These are phyloP conservation scores for Aspergillus unguis DNA, from an alignment of 2,329 filamentous ascomycete genomes.

Conservation along the genomic window DNA sequence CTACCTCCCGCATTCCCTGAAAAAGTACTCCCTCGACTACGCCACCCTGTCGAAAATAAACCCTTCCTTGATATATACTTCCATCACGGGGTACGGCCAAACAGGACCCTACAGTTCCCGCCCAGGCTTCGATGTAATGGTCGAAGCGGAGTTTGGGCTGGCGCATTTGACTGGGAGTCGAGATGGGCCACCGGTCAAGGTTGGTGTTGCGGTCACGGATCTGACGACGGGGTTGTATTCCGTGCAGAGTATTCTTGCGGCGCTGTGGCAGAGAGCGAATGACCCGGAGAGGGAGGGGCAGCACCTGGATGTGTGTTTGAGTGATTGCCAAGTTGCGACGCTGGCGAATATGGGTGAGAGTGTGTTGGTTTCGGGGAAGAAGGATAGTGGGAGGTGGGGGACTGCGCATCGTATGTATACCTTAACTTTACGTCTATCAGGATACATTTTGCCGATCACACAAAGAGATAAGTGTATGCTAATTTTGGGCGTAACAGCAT, in stretches of 20 bases:
- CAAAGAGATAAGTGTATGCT: slow-evolving; percentile 19
- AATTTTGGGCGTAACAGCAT: slow-evolving; percentile 53
- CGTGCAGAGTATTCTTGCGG: slow-evolving; percentile 92
- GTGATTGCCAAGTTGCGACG: slow-evolving; percentile 94
- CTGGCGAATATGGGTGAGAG: slow-evolving; percentile 94
- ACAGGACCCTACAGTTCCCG: slow-evolving; percentile 83
- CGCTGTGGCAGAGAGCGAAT: slow-evolving; percentile 67
- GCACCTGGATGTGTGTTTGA: slow-evolving; percentile 86
- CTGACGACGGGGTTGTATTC: slow-evolving; percentile 93
- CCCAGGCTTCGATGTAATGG: slow-evolving; percentile 98
- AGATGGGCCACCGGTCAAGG: slow-evolving; percentile 90
- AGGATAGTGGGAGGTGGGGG: slow-evolving; percentile 87
- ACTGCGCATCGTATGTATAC: slow-evolving; percentile 76
- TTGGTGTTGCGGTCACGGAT: slow-evolving; percentile 97
- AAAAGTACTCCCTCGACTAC: slow-evolving; percentile 90
- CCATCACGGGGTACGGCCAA: slow-evolving; percentile 95
- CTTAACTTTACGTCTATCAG: not conserved
- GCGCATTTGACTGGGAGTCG: slow-evolving; percentile 96
- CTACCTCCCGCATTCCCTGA: slow-evolving; percentile 83
- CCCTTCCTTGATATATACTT: slow-evolving; percentile 84
- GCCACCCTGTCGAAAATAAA: slow-evolving; percentile 76
- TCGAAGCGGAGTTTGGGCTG: slow-evolving; percentile 93
- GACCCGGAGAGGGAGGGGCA: slow-evolving; percentile 72
- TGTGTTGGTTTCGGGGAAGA: slow-evolving; percentile 79
- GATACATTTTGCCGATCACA: too few relatives aligned